Base-by-base conservation (phyloP, 1,139 yeast genomes). In the Taphrina populina region DNA sequence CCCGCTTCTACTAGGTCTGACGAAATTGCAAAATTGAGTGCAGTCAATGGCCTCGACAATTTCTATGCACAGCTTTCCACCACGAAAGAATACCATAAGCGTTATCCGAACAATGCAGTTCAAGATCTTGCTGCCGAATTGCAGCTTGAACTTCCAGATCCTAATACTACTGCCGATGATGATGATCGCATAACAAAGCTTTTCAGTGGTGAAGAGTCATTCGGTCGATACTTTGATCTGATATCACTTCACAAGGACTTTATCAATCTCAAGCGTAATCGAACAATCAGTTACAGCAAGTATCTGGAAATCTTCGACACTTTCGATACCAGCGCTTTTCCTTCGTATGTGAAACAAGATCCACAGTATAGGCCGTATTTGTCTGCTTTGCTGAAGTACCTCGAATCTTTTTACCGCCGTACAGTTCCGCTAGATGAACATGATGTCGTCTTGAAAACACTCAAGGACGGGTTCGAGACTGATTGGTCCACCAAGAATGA, bases 171-270 rank as follows among this genome's bases (percentile, higher is more conserved):
- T 49, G 60, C 20, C 17, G 53, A 19, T 17, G 36, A 51, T 13
- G 57, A 44, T 45, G 35, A 67, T 13, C 56, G 61, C 35, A 61
- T 83, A 1, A 77, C 78, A 11, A 58, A 66, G 0, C 55, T 79
- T 11, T 88, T 85, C 64, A 69, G 78, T 0, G 74, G 77, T 3
- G 80, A 76, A 35, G 96, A 88, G 65, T 68, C 70, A 21, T 79
- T 75, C 65, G 96, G 96, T 0, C 76, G 76, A 62, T 79, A 69
- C 62, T 61, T 90, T 23, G 92, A 87, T 63, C 70, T 90, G 57
- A 67, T 73, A 7, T 62, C 65, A 1, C 71, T 76, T 53, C 82
- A 82, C 66, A 76, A 74, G 32, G 62, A 61, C 24, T 85, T 82
- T 77, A 65, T 78, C 40, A 73, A 76, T 51, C 68, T 83, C 5